phyloP scores from a whole-genome alignment of 1,284 basidiomycete species.

The Cutaneotrichosporon curvatum region DNA sequence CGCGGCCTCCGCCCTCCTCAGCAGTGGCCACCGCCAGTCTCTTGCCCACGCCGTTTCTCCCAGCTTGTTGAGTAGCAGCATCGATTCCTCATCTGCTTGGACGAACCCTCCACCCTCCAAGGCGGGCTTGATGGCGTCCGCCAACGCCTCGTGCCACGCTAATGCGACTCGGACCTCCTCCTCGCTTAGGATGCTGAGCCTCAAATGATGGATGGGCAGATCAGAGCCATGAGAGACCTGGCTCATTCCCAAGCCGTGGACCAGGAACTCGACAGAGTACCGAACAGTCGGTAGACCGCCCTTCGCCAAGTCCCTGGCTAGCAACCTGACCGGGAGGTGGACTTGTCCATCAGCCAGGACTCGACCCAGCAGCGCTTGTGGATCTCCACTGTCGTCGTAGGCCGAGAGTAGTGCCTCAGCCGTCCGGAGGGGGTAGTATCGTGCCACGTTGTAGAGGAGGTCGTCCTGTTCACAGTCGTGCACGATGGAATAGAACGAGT shows the following conservation, averaged over 20 bases:
- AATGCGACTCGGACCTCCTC: constrained; percentile 51
- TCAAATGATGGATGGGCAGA: constrained; percentile 50
- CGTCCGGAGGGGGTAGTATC: constrained; percentile 56
- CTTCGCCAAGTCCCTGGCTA: constrained; percentile 55
- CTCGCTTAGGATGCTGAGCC: constrained; percentile 43
- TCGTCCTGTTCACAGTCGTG: constrained; percentile 53
- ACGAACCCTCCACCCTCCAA: constrained; percentile 34
- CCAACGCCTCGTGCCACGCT: constrained; percentile 52
- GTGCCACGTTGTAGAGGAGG: constrained; percentile 54
- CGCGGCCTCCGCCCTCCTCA: constrained; percentile 19
- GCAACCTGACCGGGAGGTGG: constrained; percentile 58
- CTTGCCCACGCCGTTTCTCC: constrained; percentile 53
- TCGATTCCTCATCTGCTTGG: constrained; percentile 32
- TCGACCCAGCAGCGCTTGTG: constrained; percentile 49
- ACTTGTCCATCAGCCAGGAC: constrained; percentile 60
- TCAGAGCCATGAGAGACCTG: constrained; percentile 65
- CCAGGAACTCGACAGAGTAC: constrained; percentile 56
- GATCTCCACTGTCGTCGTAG: constrained; percentile 37
- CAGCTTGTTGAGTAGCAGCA: constrained; percentile 53
- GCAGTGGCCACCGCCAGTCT: constrained; percentile 50
- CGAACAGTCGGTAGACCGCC: constrained; percentile 58
- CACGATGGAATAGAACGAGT: constrained; percentile 61
- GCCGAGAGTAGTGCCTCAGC: constrained; percentile 50
- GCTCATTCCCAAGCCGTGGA: constrained; percentile 41
- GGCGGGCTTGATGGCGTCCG: constrained; percentile 43